phyloP scores from a whole-genome alignment of 2,329 filamentous ascomycete genomes.

The Chrysoporthe austroafricana region DNA sequence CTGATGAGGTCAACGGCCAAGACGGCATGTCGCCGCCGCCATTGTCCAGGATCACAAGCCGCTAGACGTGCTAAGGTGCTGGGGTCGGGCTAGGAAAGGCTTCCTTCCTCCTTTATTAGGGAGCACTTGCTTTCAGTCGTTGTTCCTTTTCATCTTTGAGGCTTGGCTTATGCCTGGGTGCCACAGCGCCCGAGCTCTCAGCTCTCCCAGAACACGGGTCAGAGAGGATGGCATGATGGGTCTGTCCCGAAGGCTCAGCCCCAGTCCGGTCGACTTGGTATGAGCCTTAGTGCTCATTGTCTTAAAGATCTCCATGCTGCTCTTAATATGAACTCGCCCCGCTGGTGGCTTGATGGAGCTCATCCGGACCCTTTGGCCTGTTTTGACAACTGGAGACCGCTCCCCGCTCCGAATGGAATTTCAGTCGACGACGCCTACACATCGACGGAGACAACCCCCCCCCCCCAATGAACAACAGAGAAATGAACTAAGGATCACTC shows the following conservation, averaged over 20 bases:
- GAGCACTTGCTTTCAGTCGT: background rate
- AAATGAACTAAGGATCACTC: background rate
- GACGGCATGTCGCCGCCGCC: too few relatives aligned
- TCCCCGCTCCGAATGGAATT: background rate
- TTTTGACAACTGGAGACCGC: background rate
- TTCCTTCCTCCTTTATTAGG: background rate
- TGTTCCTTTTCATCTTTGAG: background rate
- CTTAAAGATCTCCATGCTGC: background rate
- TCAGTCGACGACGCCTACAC: background rate
- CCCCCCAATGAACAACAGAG: too few relatives aligned
- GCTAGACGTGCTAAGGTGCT: background rate
- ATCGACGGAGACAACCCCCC: background rate
- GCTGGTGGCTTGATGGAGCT: background rate
- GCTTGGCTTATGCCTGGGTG: slow-evolving; percentile 1
- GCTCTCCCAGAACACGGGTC: slow-evolving; percentile 1
- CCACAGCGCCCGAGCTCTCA: background rate
- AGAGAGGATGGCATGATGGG: slow-evolving; percentile 5
- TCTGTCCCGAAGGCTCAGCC: background rate
- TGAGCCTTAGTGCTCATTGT: slow-evolving; percentile 9
- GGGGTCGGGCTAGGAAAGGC: background rate
- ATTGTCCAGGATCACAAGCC: too few relatives aligned
- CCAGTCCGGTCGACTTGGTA: slow-evolving; percentile 7
- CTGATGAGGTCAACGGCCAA: too few relatives aligned
- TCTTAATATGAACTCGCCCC: background rate
- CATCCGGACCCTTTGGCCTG: background rate